These are phyloP conservation scores for Colletotrichum australisinense DNA, from an alignment of 2,329 filamentous ascomycete species.

Conservation along the genomic window DNA sequence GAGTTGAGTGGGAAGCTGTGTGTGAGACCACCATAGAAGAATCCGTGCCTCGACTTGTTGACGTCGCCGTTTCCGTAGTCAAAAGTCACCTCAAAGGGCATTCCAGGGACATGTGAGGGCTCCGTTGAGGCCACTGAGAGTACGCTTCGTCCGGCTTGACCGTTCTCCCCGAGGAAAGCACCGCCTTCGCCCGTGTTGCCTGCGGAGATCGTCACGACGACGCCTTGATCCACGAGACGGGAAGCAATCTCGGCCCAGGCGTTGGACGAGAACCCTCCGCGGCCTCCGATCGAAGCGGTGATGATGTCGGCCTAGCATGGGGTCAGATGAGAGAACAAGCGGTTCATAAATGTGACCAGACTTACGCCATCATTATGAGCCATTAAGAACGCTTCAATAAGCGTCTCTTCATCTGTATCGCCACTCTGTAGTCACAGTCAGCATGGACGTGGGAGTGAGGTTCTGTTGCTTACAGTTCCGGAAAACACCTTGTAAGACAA, in stretches of 20 bases:
- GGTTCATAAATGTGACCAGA: rapidly evolving
- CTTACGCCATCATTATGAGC: conserved; percentile 44
- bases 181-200: conserved; percentile 56
- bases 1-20: conserved; percentile 18
- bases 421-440: conserved; percentile 6
- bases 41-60: conserved; percentile 23
- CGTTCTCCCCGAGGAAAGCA: conserved; percentile 51
- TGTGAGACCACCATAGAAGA: conserved; percentile 9
- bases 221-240: conserved; percentile 53
- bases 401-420: conserved; percentile 41
- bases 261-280: conserved; percentile 40
- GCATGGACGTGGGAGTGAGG: background rate
- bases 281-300: conserved; percentile 46
- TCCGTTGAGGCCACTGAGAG: conserved; percentile 56
- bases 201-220: conserved; percentile 52
- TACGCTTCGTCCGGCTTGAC: conserved; percentile 52
- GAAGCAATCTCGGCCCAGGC: conserved; percentile 49
- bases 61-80: background rate
- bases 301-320: conserved; percentile 44
- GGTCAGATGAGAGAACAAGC: background rate
- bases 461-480: background rate
- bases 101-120: conserved; percentile 31
- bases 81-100: conserved; percentile 30
- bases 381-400: conserved; percentile 45
- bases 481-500: conserved; percentile 46